These are phyloP conservation scores for Akebia trifoliata DNA, from an alignment of 164 flowering plant species.

Conservation along the genomic window DNA sequence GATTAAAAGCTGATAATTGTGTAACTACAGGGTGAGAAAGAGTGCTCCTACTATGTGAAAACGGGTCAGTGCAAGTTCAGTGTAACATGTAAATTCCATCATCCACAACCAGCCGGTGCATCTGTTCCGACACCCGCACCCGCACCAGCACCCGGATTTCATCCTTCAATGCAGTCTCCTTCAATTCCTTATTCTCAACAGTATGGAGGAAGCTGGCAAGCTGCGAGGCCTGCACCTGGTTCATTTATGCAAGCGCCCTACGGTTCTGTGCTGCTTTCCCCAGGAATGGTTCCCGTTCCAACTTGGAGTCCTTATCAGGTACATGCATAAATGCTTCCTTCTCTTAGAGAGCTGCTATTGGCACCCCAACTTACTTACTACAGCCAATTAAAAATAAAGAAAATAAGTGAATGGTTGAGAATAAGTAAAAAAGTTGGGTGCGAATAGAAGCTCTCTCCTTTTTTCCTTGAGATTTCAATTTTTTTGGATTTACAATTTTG, in stretches of 20 bases:
- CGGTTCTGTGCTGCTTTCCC: constrained; percentile 57
- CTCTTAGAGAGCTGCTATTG: no score
- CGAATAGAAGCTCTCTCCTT: no score
- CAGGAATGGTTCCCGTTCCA: constrained; percentile 60
- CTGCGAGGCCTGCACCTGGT: constrained; percentile 62
- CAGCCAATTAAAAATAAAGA: no score
- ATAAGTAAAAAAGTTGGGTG: no score
- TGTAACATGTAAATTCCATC: constrained; percentile 86
- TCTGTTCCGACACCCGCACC: constrained; percentile 40
- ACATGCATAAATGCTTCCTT: constrained; percentile 14
- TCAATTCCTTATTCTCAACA: constrained; percentile 57
- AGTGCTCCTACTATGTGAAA: constrained; percentile 81
- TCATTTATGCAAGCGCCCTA: constrained; percentile 76
- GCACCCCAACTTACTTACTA: no score
- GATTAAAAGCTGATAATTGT: no score
- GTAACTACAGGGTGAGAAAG: constrained; percentile 78
- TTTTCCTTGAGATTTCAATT: no score
- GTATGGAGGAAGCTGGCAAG: constrained; percentile 65
- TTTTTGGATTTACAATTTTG: no score
- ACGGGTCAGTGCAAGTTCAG: constrained; percentile 95
- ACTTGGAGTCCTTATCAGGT: constrained; percentile 76
- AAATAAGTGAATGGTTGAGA: no score
- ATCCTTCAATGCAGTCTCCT: constrained; percentile 56
- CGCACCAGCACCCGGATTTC: constrained; percentile 41
- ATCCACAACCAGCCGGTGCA: constrained; percentile 57